phyloP scores from a whole-genome alignment of 2,329 filamentous ascomycete species.

The Monilinia aucupariae region DNA sequence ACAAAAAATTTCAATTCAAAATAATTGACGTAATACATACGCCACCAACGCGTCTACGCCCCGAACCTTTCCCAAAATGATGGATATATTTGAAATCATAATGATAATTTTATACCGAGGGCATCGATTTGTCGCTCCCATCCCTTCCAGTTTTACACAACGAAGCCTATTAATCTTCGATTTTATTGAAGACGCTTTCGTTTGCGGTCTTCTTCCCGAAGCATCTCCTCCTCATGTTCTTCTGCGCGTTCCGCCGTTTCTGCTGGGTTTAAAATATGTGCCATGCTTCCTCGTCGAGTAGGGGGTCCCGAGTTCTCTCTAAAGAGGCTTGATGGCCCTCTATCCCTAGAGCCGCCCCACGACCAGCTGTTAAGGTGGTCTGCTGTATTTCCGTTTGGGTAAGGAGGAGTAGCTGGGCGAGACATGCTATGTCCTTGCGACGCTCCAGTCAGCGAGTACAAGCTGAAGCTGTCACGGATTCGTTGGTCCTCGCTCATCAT shows the following conservation, averaged over 20 bases:
- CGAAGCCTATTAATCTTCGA: not conserved
- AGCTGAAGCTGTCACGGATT: slow-evolving; percentile 55
- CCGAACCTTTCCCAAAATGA: not conserved
- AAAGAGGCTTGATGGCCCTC: slow-evolving; percentile 28
- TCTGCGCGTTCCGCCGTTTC: slow-evolving; percentile 62
- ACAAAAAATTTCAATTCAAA: not conserved
- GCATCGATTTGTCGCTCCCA: not conserved
- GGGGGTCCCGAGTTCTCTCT: slow-evolving; percentile 51
- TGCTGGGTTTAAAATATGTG: slow-evolving; percentile 64
- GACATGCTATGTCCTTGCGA: slow-evolving; percentile 31
- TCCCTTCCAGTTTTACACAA: not conserved
- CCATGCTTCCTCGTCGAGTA: slow-evolving; percentile 66
- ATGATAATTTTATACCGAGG: not conserved
- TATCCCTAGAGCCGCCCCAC: slow-evolving; percentile 32
- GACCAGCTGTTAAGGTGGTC: slow-evolving; percentile 35
- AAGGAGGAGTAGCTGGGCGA: slow-evolving; percentile 34
- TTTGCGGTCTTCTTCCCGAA: slow-evolving; percentile 51
- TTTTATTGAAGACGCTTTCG: slow-evolving; percentile 47
- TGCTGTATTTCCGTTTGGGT: slow-evolving; percentile 29
- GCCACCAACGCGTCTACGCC: not conserved
- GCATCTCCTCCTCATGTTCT: slow-evolving; percentile 59
- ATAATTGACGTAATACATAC: not conserved
- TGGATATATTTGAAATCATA: not conserved
- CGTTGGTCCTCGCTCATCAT: slow-evolving; percentile 50
- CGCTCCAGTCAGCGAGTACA: slow-evolving; percentile 50